These are phyloP conservation scores for Mycena galericulata DNA, from an alignment of 768 basidiomycete species.

Conservation along the genomic window DNA sequence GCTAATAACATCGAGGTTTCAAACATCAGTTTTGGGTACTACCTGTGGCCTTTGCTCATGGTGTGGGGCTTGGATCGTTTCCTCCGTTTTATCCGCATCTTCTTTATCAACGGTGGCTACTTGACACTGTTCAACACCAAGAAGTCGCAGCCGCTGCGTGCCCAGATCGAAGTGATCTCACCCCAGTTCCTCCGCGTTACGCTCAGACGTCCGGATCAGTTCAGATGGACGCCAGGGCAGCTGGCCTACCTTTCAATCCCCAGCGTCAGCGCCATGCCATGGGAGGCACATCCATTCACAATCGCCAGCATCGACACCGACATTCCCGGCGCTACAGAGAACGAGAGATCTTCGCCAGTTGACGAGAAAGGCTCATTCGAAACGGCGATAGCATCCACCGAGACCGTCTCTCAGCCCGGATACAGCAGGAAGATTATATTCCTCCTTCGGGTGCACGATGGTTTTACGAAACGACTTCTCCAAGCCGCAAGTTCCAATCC, in stretches of 20 bases:
- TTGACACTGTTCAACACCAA: slow-evolving; percentile 20
- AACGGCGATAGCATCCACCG: slow-evolving; percentile 8
- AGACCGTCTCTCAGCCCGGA: neutral
- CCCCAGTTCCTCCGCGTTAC: slow-evolving; percentile 52
- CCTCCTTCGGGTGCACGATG: slow-evolving; percentile 62
- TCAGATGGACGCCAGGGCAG: slow-evolving; percentile 63
- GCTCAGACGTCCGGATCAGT: slow-evolving; percentile 53
- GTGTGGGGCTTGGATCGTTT: slow-evolving; percentile 62
- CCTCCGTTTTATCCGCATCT: slow-evolving; percentile 51
- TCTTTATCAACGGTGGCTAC: slow-evolving; percentile 37
- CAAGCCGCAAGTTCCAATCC: slow-evolving; percentile 44
- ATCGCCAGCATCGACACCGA: slow-evolving; percentile 54
- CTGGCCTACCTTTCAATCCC: slow-evolving; percentile 60
- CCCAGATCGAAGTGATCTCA: slow-evolving; percentile 23
- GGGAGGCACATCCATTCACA: slow-evolving; percentile 65
- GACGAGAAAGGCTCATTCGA: slow-evolving; percentile 19
- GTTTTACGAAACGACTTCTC: slow-evolving; percentile 61
- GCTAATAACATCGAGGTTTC: slow-evolving; percentile 7
- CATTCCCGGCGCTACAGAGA: neutral
- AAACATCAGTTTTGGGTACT: slow-evolving; percentile 39
- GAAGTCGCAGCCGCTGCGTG: slow-evolving; percentile 5
- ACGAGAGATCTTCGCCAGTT: neutral
- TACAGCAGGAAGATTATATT: slow-evolving; percentile 60
- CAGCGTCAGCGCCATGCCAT: slow-evolving; percentile 55
- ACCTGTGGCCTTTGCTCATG: slow-evolving; percentile 60